Percentiles rank a stretch among this genome's conserved stretches.
phyloP scores from a whole-genome alignment of 805 yeast species.

The Pichia membranifaciens region DNA sequence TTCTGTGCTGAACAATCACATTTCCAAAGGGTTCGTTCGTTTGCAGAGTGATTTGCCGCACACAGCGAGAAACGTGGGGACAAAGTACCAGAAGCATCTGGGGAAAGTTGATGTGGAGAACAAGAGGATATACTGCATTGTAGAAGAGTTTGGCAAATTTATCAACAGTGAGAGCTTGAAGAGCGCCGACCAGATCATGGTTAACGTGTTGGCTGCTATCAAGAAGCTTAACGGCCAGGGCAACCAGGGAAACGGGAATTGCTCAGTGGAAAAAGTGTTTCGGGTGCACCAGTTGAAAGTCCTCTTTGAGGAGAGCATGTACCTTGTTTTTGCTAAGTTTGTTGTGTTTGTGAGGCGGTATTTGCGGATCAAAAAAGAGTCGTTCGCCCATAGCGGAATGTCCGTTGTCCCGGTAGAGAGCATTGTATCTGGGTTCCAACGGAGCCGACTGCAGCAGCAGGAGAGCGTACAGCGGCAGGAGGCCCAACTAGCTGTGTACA shows the following conservation, averaged over 20 bases:
- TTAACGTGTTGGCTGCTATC: not conserved
- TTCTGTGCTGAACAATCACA: constrained; percentile 9
- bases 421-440: not conserved
- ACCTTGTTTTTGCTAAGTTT: constrained; percentile 1
- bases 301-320: constrained; percentile 1
- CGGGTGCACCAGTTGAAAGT: not conserved
- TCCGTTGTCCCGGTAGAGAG: no score
- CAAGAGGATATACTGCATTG: constrained; percentile 10
- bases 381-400: no score
- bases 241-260: not conserved
- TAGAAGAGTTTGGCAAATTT: constrained; percentile 1
- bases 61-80: not conserved
- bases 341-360: constrained; percentile 1
- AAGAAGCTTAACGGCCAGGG: not conserved
- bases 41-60: constrained; percentile 14
- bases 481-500: constrained; percentile 1
- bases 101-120: constrained; percentile 15
- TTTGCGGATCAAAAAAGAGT: not conserved
- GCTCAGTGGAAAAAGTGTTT: constrained; percentile 1
- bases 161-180: constrained; percentile 1
- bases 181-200: not conserved
- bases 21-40: constrained; percentile 14
- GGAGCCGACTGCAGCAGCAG: not conserved
- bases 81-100: constrained; percentile 12
- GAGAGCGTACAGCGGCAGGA: not conserved